Conservation (phyloP, 495 filamentous ascomycete species). For the Parathielavia appendiculata region DNA sequence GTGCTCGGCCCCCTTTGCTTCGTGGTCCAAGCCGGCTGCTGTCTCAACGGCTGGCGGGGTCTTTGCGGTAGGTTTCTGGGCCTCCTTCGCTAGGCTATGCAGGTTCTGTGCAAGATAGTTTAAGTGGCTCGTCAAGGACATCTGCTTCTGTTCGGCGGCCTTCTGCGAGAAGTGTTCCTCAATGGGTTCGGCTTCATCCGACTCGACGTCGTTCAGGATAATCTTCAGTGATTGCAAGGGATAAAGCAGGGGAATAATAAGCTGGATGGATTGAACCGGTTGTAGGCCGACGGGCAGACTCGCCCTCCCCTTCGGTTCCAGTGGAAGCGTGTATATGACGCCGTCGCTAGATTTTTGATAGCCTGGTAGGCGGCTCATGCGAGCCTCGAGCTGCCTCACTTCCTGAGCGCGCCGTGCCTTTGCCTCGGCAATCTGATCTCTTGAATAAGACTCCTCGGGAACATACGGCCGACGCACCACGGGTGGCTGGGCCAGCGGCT, state of each 20-base stretch:
- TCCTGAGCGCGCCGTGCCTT: constrained; percentile 59
- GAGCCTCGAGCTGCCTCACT: constrained; percentile 68
- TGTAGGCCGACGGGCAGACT: constrained; percentile 61
- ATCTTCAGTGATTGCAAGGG: constrained; percentile 65
- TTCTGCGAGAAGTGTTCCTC: constrained; percentile 62
- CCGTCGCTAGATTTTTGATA: constrained; percentile 71
- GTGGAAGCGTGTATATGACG: constrained; percentile 62
- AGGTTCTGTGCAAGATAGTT: constrained; percentile 76
- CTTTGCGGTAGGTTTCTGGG: constrained; percentile 3
- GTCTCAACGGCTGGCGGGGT: neutral
- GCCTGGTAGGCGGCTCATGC: constrained; percentile 62
- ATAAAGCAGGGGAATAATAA: constrained; percentile 69
- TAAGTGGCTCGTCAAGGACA: constrained; percentile 66
- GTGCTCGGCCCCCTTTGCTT: constrained; percentile 29
- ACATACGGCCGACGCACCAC: constrained; percentile 27
- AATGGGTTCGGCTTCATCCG: constrained; percentile 54
- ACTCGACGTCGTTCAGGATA: constrained; percentile 57
- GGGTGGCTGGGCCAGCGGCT: constrained; percentile 43
- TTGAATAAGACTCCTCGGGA: constrained; percentile 44
- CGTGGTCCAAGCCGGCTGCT: constrained; percentile 10
- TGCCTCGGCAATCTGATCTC: constrained; percentile 57
- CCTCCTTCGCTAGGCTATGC: constrained; percentile 58
- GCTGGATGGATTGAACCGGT: constrained; percentile 56
- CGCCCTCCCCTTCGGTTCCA: constrained; percentile 59
- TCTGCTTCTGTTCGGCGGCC: constrained; percentile 50